These are phyloP conservation scores for Metschnikowia koreensis DNA, from an alignment of 805 yeast species.

Conservation along the genomic window DNA sequence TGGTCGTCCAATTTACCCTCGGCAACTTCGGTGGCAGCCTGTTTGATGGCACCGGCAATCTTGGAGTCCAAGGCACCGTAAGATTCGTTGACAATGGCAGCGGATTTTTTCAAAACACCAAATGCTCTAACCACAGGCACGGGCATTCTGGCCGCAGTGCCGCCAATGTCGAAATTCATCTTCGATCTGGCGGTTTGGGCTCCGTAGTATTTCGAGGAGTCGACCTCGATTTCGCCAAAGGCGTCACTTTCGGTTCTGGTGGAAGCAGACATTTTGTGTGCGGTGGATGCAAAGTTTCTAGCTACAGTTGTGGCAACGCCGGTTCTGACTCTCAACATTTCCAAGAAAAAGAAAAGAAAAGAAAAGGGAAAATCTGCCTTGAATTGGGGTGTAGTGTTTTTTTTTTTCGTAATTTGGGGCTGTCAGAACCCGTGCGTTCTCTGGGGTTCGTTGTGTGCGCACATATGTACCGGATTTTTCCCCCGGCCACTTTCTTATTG, in stretches of 20 bases:
- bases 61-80: constrained; percentile 82
- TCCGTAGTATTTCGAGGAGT: constrained; percentile 88
- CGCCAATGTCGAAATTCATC: constrained; percentile 95
- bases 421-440: not conserved
- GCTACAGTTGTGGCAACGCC: constrained; percentile 12
- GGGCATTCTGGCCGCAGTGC: constrained; percentile 86
- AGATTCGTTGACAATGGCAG: constrained; percentile 84
- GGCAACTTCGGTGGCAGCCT: constrained; percentile 93
- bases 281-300: constrained; percentile 32
- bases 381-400: constrained; percentile 1
- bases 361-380: not conserved
- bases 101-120: constrained; percentile 90
- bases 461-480: constrained; percentile 6
- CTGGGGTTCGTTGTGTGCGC: constrained; percentile 3
- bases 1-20: constrained; percentile 90
- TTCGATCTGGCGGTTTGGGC: constrained; percentile 96
- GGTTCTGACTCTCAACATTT: constrained; percentile 20
- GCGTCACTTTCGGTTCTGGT: constrained; percentile 89
- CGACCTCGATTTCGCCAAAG: constrained; percentile 94
- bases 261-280: constrained; percentile 22
- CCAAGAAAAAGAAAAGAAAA: not conserved
- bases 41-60: constrained; percentile 78
- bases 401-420: not conserved
- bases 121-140: constrained; percentile 87
- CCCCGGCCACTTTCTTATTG: constrained; percentile 7